Evolutionary conservation across 106 monocot genomes (phyloP).

Genomic region (Alisma plantagoaquatica): DNA sequence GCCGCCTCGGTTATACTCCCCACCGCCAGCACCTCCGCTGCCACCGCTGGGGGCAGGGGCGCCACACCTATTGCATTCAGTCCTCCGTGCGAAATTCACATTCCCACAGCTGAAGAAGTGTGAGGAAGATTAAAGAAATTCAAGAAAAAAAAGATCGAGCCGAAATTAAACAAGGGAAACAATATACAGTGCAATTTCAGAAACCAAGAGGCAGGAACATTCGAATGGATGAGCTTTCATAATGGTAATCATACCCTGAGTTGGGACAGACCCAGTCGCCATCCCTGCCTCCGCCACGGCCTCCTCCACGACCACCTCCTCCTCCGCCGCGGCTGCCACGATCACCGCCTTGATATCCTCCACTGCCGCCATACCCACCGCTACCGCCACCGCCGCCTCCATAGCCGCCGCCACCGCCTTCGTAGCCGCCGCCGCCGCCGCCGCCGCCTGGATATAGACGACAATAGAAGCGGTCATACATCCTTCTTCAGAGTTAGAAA

Average conservation of each 20-base stretch:
- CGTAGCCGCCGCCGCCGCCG: conserved; percentile 34
- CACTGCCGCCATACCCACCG: conserved; percentile 32
- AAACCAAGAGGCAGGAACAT: neutral
- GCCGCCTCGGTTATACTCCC: conserved; percentile 21
- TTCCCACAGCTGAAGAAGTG: conserved; percentile 75
- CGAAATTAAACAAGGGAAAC: no score
- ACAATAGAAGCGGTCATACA: neutral
- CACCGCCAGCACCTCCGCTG: conserved; percentile 15
- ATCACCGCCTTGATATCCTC: conserved; percentile 15
- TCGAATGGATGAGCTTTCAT: neutral
- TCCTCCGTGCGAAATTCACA: conserved; percentile 84
- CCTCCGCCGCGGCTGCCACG: conserved; percentile 40
- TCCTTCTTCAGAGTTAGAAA: neutral
- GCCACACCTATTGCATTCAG: conserved; percentile 95
- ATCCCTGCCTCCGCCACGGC: conserved; percentile 37
- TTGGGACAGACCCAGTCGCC: conserved; percentile 97
- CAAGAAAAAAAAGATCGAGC: neutral
- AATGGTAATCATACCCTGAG: conserved; percentile 33
- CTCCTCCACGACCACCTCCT: conserved; percentile 26
- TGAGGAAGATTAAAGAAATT: neutral
- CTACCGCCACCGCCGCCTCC: conserved; percentile 31
- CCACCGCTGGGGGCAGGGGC: conserved; percentile 46
- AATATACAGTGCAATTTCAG: no score
- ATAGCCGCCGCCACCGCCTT: conserved; percentile 22
- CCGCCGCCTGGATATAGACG: conserved; percentile 17